These are phyloP conservation scores for Saturnispora diversa DNA, from an alignment of 805 yeast genomes.

Conservation along the genomic window DNA sequence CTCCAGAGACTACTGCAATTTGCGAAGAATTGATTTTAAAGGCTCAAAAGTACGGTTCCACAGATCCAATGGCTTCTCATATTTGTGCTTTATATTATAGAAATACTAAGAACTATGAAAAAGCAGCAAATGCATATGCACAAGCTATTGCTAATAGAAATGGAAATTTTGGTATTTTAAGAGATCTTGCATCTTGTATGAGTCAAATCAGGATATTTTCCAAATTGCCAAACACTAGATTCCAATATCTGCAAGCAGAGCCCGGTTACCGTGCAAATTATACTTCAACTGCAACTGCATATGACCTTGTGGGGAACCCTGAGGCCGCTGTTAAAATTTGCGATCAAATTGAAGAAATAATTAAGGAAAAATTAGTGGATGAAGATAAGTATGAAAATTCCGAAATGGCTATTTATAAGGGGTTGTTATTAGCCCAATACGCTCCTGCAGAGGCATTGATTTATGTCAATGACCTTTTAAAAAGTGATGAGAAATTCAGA, in stretches of 20 bases:
- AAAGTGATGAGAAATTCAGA: slow-evolving; percentile 10
- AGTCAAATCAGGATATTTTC: slow-evolving; percentile 71
- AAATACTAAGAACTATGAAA: slow-evolving; percentile 55
- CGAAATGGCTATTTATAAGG: slow-evolving; percentile 71
- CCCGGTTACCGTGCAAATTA: slow-evolving; percentile 86
- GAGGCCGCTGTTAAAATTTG: slow-evolving; percentile 65
- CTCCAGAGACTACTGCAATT: slow-evolving; percentile 44
- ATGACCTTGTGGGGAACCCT: slow-evolving; percentile 62
- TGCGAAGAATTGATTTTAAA: slow-evolving; percentile 53
- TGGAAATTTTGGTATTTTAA: slow-evolving; percentile 64
- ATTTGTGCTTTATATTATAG: slow-evolving; percentile 80
- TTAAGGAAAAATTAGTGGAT: slow-evolving; percentile 59
- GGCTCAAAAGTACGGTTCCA: slow-evolving; percentile 52
- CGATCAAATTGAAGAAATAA: slow-evolving; percentile 64
- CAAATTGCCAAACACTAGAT: slow-evolving; percentile 54
- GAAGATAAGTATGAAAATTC: slow-evolving; percentile 69
- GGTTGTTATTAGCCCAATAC: slow-evolving; percentile 54
- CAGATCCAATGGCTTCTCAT: slow-evolving; percentile 71
- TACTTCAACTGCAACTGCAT: slow-evolving; percentile 83
- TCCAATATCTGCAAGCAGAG: slow-evolving; percentile 56
- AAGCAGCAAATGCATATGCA: slow-evolving; percentile 71
- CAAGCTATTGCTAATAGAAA: slow-evolving; percentile 73
- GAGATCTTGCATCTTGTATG: slow-evolving; percentile 76
- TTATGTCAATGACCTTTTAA: slow-evolving; percentile 36
- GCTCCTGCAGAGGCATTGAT: slow-evolving; percentile 47